These are phyloP conservation scores for Carex littledalei DNA, from an alignment of 176 grass and related monocot species.

Conservation along the genomic window DNA sequence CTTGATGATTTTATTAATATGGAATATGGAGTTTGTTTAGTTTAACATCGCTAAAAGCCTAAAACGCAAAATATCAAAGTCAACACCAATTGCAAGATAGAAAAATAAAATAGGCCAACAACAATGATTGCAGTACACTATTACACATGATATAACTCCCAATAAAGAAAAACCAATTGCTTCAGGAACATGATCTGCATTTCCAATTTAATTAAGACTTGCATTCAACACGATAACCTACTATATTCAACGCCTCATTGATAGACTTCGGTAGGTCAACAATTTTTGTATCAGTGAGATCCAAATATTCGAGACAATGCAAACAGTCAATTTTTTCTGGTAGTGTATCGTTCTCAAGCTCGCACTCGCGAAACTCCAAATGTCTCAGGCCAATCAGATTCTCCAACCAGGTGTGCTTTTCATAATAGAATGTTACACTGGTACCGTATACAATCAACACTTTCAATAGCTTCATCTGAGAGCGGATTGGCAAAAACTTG, in stretches of 20 bases:
- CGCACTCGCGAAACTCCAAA: neutral
- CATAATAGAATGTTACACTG: slow-evolving; percentile 6
- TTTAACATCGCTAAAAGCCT: neutral
- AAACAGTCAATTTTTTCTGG: neutral
- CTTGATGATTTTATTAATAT: neutral
- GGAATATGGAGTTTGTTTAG: neutral
- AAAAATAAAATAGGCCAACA: neutral
- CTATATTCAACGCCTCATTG: neutral
- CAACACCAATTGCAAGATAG: neutral
- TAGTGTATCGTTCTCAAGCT: neutral
- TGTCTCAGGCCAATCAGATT: slow-evolving; percentile 14
- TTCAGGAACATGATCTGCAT: neutral
- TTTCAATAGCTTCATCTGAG: slow-evolving; percentile 12
- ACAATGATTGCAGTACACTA: neutral
- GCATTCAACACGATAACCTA: neutral
- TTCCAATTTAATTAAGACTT: neutral
- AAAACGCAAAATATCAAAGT: neutral
- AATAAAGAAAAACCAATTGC: neutral
- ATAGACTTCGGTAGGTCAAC: neutral
- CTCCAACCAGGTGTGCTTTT: neutral
- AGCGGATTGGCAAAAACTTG: neutral
- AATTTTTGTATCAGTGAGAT: slow-evolving; percentile 19
- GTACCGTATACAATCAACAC: slow-evolving; percentile 8
- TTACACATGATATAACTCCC: neutral
- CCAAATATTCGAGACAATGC: slow-evolving; percentile 15